These are phyloP conservation scores for Aspergillus latus DNA, from an alignment of 2,329 filamentous ascomycete genomes.

Conservation along the genomic window DNA sequence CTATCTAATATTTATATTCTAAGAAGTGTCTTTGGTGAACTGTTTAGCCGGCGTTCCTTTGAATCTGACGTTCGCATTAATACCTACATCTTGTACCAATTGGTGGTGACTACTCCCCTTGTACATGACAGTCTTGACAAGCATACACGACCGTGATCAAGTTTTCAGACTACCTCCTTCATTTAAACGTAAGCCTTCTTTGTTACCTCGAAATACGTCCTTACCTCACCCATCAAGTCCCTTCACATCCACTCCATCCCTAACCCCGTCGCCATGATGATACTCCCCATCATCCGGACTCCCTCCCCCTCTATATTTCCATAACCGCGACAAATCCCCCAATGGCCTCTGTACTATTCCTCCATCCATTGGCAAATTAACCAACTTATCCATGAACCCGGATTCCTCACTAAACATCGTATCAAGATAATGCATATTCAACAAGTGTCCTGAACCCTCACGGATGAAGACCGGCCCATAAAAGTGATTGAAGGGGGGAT, in stretches of 20 bases:
- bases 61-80: too few relatives aligned
- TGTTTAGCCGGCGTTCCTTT: neutral
- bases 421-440: slow-evolving; percentile 10
- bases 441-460: neutral
- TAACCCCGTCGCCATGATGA: too few relatives aligned
- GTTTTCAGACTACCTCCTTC: too few relatives aligned
- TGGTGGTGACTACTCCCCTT: neutral
- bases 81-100: neutral
- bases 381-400: slow-evolving; percentile 4
- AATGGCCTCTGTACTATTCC: neutral
- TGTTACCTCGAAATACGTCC: too few relatives aligned
- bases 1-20: neutral
- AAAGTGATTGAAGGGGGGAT: neutral
- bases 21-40: neutral
- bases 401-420: slow-evolving; percentile 4
- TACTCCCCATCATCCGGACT: neutral
- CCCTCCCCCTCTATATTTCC: neutral
- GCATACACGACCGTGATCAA: neutral
- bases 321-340: slow-evolving; percentile 1
- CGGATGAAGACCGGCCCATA: neutral
- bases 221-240: neutral
- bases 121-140: neutral
- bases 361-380: neutral
- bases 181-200: too few relatives aligned
- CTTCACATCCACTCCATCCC: neutral